Evolutionary conservation across 2,329 filamentous ascomycete species (phyloP).

Genomic region (Ophiostoma himal-ulmi): DNA sequence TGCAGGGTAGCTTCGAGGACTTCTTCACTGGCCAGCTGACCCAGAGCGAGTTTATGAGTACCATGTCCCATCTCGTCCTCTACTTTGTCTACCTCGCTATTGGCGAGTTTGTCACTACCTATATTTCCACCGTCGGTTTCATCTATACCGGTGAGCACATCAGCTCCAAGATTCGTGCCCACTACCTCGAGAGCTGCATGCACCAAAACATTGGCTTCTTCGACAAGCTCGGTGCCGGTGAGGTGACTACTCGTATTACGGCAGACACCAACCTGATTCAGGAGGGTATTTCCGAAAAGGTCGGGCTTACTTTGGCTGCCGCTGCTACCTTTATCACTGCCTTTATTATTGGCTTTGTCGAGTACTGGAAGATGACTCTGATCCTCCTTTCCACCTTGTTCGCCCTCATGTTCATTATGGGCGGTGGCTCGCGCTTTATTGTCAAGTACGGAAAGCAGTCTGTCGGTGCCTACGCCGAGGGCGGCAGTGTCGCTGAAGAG

Average conservation of each 20-base stretch:
- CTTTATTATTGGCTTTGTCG: conserved; percentile 84
- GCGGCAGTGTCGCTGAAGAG: conserved; percentile 86
- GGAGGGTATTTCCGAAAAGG: conserved; percentile 88
- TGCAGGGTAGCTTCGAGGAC: conserved; percentile 65
- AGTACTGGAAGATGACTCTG: conserved; percentile 87
- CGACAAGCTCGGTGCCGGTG: conserved; percentile 86
- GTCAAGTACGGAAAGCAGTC: conserved; percentile 75
- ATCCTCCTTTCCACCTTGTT: conserved; percentile 79
- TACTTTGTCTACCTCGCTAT: conserved; percentile 85
- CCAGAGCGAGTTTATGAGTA: conserved; percentile 51
- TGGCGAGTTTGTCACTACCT: conserved; percentile 70
- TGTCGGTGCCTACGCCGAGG: conserved; percentile 72
- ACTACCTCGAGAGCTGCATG: conserved; percentile 79
- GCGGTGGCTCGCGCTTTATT: conserved; percentile 64
- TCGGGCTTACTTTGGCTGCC: conserved; percentile 69
- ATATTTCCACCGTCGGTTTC: conserved; percentile 78
- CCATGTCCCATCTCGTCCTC: conserved; percentile 60
- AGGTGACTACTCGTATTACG: conserved; percentile 91
- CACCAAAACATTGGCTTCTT: conserved; percentile 89
- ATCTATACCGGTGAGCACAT: conserved; percentile 82
- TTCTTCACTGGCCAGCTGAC: conserved; percentile 49
- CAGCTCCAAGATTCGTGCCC: conserved; percentile 69
- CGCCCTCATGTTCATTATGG: conserved; percentile 73
- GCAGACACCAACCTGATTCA: conserved; percentile 91
- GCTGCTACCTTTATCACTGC: conserved; percentile 79